Evolutionary conservation across 1,139 yeast species (phyloP), one percentile per base, ranked within the genome.

Genomic region (Debaryomycetaceae sp.): DNA sequence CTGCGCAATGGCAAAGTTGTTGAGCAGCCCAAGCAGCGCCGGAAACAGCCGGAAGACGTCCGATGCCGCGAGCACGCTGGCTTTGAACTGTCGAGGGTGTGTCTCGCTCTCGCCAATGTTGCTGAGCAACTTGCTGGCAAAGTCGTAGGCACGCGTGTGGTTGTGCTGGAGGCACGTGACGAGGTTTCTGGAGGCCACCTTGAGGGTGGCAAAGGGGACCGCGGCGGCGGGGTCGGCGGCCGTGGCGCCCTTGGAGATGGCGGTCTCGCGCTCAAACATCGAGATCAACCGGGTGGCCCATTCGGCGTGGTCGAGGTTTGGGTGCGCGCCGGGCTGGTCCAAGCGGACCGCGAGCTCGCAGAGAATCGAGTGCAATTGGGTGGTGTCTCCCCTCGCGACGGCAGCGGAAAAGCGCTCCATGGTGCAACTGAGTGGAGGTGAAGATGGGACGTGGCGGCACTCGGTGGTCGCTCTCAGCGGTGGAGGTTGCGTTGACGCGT

Each of bases 21-120:
- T 45, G 40, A 67, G 55, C 2, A 71, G 56, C 3, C 62, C 57
- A 30, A 65, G 45, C 4, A 60, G 56, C 28, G 56, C 53, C 1
- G 73, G 72, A 36, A 54, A 65, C 3, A 49, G 37, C 25, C 65
- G 70, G 42, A 58, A 60, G 22, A 67, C 41, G 36, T 66, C 72
- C 31, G 57, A 60, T 27, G 66, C 53, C 6, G 65, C 39, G 10
- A 64, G 41, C 4, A 54, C 48, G 1, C 67, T 49, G 12, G 61
- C 43, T 25, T 49, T 46, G 15, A 27, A 27, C 11, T 27, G 29
- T 3, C 56, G 48, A 3, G 24, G 18, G 8, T 14, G 19, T 3
- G 32, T 18, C 16, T 23, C 15, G 22, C 20, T 15, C 48, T 46
- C 5, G 45, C 36, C 3, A 47, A 19, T 21, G 37, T 56, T 46